phyloP scores from a whole-genome alignment of 1,284 basidiomycete genomes.

The Cryptococcus sp. region DNA sequence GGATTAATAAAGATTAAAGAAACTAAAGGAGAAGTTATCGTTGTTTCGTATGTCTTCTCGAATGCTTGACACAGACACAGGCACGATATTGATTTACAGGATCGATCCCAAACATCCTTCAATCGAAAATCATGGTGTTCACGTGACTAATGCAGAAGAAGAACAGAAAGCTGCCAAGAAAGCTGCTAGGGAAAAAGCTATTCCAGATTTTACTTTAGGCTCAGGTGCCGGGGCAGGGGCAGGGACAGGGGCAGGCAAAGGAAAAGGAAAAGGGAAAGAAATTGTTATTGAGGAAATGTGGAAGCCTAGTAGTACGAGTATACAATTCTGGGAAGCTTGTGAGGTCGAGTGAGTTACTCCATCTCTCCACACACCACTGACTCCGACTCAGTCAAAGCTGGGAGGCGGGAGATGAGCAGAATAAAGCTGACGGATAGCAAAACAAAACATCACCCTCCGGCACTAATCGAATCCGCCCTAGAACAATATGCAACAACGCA shows the following conservation, averaged over 20 bases:
- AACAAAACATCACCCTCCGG: constrained; percentile 18
- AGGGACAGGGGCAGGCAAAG: too few species aligned
- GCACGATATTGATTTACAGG: too few species aligned
- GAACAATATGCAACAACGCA: constrained; percentile 61
- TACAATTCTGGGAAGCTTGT: constrained; percentile 59
- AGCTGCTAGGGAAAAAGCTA: constrained; percentile 48
- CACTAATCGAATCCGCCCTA: constrained; percentile 53
- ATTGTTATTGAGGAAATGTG: constrained; percentile 61
- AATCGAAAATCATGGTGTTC: constrained; percentile 54
- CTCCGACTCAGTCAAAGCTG: constrained; percentile 1
- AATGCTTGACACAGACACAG: background rate
- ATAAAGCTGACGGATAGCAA: constrained; percentile 17
- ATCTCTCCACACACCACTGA: constrained; percentile 22
- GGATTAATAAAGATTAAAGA: constrained; percentile 69
- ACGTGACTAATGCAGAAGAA: constrained; percentile 62
- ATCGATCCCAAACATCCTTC: constrained; percentile 62
- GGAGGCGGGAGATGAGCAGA: constrained; percentile 2
- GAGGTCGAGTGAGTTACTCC: constrained; percentile 55
- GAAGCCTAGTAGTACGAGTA: constrained; percentile 61
- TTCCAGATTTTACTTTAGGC: constrained; percentile 24
- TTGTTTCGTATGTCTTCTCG: constrained; percentile 24
- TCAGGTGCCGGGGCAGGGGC: constrained; percentile 47
- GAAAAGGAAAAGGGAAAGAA: constrained; percentile 24
- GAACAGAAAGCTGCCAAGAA: constrained; percentile 49
- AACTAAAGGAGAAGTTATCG: constrained; percentile 54